Evolutionary conservation across 2,329 filamentous ascomycete genomes (phyloP), one percentile per base, ranked within the genome.

Genomic region (Nemania sp.): DNA sequence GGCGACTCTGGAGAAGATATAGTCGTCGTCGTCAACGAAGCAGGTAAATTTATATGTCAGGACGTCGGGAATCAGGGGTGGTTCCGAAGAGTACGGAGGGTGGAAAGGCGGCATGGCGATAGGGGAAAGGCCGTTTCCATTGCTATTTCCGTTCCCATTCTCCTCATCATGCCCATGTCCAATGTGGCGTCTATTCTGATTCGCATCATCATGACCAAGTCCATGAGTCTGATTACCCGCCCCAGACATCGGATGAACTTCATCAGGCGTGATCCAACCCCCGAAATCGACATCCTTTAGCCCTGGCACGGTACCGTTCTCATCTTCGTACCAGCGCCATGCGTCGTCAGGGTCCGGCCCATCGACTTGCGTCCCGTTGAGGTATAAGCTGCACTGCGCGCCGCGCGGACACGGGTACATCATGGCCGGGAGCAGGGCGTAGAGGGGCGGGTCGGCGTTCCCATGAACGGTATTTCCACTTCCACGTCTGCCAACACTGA

Each of bases 401-500:
- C 17, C 37, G 15, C 0, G 5, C 15, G 50, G 50, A 7, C 50
- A 53, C 2, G 50, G 50, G 2, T 30, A 4, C 50, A 53, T 43
- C 12, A 43, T 14, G 19, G 20, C 2, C 3, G 37, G 37, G 4
- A 9, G 9, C 3, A 40, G 6, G 37, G n/a, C 20, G 37, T 6
- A 30, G 5, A 4, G 4, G 40, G 17, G 36, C n/a, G 9, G 7
- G 9, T 19, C 11, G 14, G 17, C 2, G 0, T 7, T 34, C 11
- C 24, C 17, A 6, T 7, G 15, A 1, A 12, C 28, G 17, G n/a
- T n/a, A n/a, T n/a, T n/a, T n/a, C n/a, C n/a, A n/a, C n/a, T n/a
- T n/a, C n/a, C n/a, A n/a, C n/a, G n/a, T n/a, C n/a, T n/a, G n/a
- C n/a, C n/a, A n/a, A n/a, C n/a, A n/a, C n/a, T n/a, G n/a, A n/a